phyloP scores from a whole-genome alignment of 345 rosid species.

The Conringia planisiliqua region DNA sequence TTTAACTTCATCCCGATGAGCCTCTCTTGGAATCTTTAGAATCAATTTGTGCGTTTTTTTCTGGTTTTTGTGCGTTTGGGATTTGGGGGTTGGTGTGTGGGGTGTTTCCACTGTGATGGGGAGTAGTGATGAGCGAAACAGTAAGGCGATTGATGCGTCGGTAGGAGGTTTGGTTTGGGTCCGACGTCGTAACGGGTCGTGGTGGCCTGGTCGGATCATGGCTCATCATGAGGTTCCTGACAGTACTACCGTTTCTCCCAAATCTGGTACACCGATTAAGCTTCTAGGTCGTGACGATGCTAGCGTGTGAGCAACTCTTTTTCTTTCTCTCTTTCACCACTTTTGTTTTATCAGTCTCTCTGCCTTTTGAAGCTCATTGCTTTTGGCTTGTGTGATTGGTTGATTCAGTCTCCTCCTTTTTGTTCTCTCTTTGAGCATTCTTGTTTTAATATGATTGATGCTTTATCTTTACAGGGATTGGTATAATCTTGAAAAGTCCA shows the following conservation, averaged over 20 bases:
- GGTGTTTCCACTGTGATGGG: conserved; percentile 47
- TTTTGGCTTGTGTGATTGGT: not conserved
- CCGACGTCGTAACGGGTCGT: conserved; percentile 91
- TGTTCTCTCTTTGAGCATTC: not conserved
- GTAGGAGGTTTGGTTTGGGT: conserved; percentile 98
- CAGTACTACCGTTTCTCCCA: conserved; percentile 71
- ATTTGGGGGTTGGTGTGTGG: not conserved
- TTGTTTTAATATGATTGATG: not conserved
- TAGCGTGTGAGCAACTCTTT: conserved; percentile 65
- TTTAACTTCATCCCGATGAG: not conserved
- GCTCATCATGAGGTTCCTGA: conserved; percentile 79
- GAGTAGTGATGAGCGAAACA: conserved; percentile 54
- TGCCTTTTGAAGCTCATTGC: not conserved
- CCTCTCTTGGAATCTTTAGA: not conserved
- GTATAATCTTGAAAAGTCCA: conserved; percentile 97
- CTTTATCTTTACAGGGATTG: conserved; percentile 62
- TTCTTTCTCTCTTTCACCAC: not conserved
- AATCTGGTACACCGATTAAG: conserved; percentile 95
- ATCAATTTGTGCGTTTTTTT: conserved; percentile 17
- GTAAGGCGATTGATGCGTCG: conserved; percentile 71
- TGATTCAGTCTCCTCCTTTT: not conserved
- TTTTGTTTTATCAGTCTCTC: not conserved
- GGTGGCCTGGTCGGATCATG: conserved; percentile 99
- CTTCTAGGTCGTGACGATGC: conserved; percentile 99
- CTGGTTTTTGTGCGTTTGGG: conserved; percentile 15